Evolutionary conservation across 2,329 filamentous ascomycete genomes (phyloP), one percentile per base, ranked within the genome.

Genomic region (Diaporthe sp.): DNA sequence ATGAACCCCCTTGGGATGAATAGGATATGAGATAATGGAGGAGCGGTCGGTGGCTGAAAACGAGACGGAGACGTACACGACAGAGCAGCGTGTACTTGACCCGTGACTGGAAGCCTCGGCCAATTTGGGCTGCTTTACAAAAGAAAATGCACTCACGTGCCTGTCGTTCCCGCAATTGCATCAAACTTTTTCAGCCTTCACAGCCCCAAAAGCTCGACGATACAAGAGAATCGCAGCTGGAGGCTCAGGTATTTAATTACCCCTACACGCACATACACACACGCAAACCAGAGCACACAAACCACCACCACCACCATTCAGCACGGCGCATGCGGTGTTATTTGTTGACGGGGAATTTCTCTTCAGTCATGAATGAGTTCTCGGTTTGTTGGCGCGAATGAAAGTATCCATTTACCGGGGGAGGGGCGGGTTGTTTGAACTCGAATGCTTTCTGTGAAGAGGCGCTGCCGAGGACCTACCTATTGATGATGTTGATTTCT

Each of bases 1-100:
- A 86, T 89, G 81, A 89, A 91, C 78, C 89, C 89, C 4, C 82
- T 91, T 30, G 87, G 85, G 72, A 89, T 91, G 88, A 90, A 91
- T 80, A 85, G 86, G 78, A 86, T 90, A 84, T 89, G 82, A 84
- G 77, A 38, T 28, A 19, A 54, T 35, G 33, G 54, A 50, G 54
- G 60, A 52, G 8, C n/a, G 58, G 67, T 58, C 25, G 47, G n/a
- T 35, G 54, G 67, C 71, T 66, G 61, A 66, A 76, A 72, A 71
- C n/a, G 42, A 66, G 33, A 67, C 40, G 38, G 38, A 42, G 9
- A 67, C 64, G 61, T 58, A 76, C 54, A 28, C 73, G 71, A 74
- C 57, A 38, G 61, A 64, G n/a, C 61, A 35, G 75, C 38, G 28
- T 45, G 61, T 50, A 38, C 60, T 38, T 67, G n/a, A 42, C 52